A percentile compares a stretch with the other conserved stretches of the same genome.
These are phyloP conservation scores for Aspergillus flavus DNA, from an alignment of 2,329 filamentous ascomycete species.

Conservation along the genomic window DNA sequence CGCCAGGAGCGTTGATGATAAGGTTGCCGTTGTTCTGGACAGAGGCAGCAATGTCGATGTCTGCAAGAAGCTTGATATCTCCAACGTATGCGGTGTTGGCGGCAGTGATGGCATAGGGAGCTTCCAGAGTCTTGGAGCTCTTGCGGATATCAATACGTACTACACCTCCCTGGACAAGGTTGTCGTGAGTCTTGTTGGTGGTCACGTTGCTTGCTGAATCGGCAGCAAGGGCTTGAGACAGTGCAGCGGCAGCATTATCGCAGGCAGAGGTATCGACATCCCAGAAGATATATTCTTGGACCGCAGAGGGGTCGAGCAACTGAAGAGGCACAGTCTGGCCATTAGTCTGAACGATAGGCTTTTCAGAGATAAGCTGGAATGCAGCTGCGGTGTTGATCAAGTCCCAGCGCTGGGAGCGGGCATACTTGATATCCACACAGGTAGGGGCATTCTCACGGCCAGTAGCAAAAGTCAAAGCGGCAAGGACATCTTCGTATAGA, in stretches of 20 bases:
- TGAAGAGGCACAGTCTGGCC: conserved; percentile 51
- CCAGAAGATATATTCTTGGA: conserved; percentile 92
- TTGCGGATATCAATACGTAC: conserved; percentile 83
- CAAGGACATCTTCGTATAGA: conserved; percentile 88
- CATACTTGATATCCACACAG: conserved; percentile 87
- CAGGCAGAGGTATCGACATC: conserved; percentile 76
- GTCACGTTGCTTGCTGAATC: conserved; percentile 65
- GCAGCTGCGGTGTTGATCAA: conserved; percentile 48
- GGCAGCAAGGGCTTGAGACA: conserved; percentile 62
- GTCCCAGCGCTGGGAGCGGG: conserved; percentile 69
- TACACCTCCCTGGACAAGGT: conserved; percentile 71
- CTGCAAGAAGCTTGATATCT: conserved; percentile 75
- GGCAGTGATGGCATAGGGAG: conserved; percentile 76
- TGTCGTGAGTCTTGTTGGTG: conserved; percentile 62
- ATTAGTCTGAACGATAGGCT: conserved; percentile 40
- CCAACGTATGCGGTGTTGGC: conserved; percentile 81
- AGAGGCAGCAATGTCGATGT: conserved; percentile 72
- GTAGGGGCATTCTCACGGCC: conserved; percentile 64
- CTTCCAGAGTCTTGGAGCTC: conserved; percentile 80
- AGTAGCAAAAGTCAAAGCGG: conserved; percentile 77
- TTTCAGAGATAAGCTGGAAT: conserved; percentile 50
- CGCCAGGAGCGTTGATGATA: conserved; percentile 73
- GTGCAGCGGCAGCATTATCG: conserved; percentile 63
- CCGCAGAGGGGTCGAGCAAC: conserved; percentile 55
- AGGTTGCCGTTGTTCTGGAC: conserved; percentile 72